Conservation (phyloP, 2,329 filamentous ascomycete genomes). For the Penicillium sp. region DNA sequence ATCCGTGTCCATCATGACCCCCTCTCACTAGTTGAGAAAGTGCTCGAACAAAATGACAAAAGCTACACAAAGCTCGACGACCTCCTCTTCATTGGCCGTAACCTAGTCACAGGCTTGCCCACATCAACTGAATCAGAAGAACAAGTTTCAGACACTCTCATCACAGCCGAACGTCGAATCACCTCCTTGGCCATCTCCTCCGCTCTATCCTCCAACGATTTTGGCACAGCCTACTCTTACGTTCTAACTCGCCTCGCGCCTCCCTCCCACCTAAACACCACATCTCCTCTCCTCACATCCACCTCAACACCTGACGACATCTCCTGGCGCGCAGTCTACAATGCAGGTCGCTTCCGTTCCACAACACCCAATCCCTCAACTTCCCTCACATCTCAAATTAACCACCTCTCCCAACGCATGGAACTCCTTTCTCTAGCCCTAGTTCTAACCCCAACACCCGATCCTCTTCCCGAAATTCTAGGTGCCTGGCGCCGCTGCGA, state of each 20-base stretch:
- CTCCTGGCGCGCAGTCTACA: conserved; percentile 65
- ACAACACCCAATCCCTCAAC: conserved; percentile 28
- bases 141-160: conserved; percentile 28
- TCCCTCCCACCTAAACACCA: conserved; percentile 32
- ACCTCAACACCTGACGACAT: conserved; percentile 51
- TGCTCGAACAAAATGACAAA: conserved; percentile 61
- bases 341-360: conserved; percentile 58
- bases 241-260: conserved; percentile 59
- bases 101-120: conserved; percentile 52
- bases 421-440: conserved; percentile 64
- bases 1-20: conserved; percentile 65
- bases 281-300: conserved; percentile 24
- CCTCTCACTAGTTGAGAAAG: conserved; percentile 57
- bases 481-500: conserved; percentile 64
- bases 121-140: conserved; percentile 23
- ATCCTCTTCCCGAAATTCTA: conserved; percentile 60
- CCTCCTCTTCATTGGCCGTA: conserved; percentile 60
- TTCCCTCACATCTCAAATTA: conserved; percentile 46
- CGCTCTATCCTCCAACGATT: conserved; percentile 45
- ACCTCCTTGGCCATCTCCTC: conserved; percentile 48
- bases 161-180: conserved; percentile 47
- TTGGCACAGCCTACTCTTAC: conserved; percentile 66
- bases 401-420: conserved; percentile 62
- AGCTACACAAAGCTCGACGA: conserved; percentile 66
- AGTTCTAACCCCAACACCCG: conserved; percentile 57